These are phyloP conservation scores for Wallacemonas sp. DNA, from an alignment of 208 protist species.

Conservation along the genomic window DNA sequence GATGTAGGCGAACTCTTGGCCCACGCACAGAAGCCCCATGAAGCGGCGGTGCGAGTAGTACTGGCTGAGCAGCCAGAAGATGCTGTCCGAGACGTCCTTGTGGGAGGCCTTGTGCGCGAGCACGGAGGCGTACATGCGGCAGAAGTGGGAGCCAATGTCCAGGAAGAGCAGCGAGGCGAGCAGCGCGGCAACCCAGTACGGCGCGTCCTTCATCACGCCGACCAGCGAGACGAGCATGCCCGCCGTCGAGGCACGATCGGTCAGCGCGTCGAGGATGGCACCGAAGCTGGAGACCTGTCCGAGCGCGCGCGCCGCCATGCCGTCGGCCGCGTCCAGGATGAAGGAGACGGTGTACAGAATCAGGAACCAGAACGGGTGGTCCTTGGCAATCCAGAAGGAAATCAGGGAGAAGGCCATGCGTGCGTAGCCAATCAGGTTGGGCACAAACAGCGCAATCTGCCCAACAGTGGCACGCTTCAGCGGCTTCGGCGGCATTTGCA, in stretches of 20 bases:
- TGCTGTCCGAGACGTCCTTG: constrained; percentile 87
- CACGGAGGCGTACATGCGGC: constrained; percentile 90
- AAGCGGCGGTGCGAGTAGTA: constrained; percentile 92
- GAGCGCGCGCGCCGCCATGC: constrained; percentile 83
- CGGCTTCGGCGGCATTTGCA: constrained; percentile 21
- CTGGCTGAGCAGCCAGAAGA: constrained; percentile 76
- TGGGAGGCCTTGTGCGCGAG: constrained; percentile 67
- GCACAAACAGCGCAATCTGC: constrained; percentile 77
- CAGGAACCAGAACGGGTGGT: constrained; percentile 71
- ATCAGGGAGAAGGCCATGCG: constrained; percentile 72
- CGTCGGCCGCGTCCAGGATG: constrained; percentile 90
- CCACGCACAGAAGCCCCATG: constrained; percentile 87
- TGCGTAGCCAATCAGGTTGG: constrained; percentile 93
- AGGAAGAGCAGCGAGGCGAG: constrained; percentile 81
- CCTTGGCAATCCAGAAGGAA: constrained; percentile 72
- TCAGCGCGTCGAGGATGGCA: constrained; percentile 94
- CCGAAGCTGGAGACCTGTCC: constrained; percentile 93
- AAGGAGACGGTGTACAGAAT: constrained; percentile 81
- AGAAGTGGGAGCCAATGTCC: constrained; percentile 93
- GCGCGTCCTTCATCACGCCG: constrained; percentile 47
- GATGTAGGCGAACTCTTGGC: constrained; percentile 94
- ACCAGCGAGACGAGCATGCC: constrained; percentile 89
- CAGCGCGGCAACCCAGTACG: constrained; percentile 55
- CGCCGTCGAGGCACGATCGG: constrained; percentile 90
- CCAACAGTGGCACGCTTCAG: constrained; percentile 6